Base-by-base conservation (phyloP, 768 basidiomycete species). In the Omphalotus guepiniiformis region DNA sequence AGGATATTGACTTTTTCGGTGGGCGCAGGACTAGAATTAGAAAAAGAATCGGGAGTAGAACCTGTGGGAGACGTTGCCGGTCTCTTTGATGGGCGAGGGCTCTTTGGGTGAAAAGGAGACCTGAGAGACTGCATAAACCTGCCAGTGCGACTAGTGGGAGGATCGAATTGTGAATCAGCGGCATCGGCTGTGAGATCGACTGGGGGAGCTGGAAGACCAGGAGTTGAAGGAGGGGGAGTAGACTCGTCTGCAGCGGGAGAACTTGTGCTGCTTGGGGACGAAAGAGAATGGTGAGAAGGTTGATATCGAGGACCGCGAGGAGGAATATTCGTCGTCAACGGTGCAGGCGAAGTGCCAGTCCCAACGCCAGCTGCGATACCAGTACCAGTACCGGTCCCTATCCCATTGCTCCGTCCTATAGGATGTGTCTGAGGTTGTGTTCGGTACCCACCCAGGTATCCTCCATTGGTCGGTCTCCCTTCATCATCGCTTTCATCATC, bases 151-250 rank as follows among this genome's bases (percentile, higher is more conserved):
- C 56, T 60, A 44, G 55, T 48, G 21, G 58, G 22, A 16, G 60
- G 63, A 28, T 71, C 68, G 46, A 54, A 57, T 49, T 38, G 65
- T 54, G 25, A 60, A 52, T 69, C 61, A 34, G 68, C 62, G 43
- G 63, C 60, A 48, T 73, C 72, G 8, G 63, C 59, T 9, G 66
- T 40, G 26, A 72, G 55, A 52, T 70, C 71, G 32, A 69, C 70
- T 19, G 73, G 67, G 42, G 70, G 77, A 15, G 60, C 67, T 25
- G 66, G 66, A 53, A 78, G 69, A 40, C 73, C 76, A 11, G 85
- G 83, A 9, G 85, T 84, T 56, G 73, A 76, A 22, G 84, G 84
- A 3, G 85, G 83, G 48, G 86, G 83, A n/a, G 83, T 81, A 3
- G 82, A 77, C 51, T 84, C 83, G 40, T 79, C 74, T 53, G 67